phyloP scores from a whole-genome alignment of 2,329 filamentous ascomycete species.

The Monilinia vaccinii-corymbosi region DNA sequence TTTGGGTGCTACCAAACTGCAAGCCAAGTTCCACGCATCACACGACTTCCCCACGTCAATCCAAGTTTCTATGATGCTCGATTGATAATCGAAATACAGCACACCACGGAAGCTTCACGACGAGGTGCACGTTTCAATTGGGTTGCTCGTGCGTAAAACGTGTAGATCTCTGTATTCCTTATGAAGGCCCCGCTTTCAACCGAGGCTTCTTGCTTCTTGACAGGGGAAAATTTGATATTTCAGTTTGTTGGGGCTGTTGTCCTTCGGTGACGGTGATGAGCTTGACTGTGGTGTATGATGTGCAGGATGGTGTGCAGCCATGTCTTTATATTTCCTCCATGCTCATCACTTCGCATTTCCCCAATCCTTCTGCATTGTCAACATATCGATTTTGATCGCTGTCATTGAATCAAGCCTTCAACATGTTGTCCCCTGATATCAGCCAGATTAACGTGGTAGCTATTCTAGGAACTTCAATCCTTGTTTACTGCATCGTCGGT shows the following conservation, averaged over 20 bases:
- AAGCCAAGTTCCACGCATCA: background rate
- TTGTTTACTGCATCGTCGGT: slow-evolving; percentile 2
- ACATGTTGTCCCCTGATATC: background rate
- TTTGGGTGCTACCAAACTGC: background rate
- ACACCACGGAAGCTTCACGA: background rate
- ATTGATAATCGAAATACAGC: background rate
- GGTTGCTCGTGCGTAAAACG: background rate
- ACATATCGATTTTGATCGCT: background rate
- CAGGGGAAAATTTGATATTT: background rate
- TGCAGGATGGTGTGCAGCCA: background rate
- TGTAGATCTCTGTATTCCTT: background rate
- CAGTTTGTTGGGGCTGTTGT: background rate
- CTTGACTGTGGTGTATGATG: background rate
- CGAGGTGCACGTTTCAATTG: background rate
- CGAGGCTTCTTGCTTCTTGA: background rate
- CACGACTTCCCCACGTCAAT: background rate
- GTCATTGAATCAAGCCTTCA: background rate
- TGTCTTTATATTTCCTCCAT: background rate
- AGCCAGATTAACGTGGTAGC: background rate
- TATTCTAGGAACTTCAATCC: background rate
- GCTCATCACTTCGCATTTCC: background rate
- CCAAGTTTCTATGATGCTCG: background rate
- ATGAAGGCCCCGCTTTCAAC: background rate
- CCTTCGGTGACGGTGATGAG: background rate
- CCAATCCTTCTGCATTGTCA: background rate